A percentile compares a stretch with the other conserved stretches of the same genome.
These are phyloP conservation scores for Epichloe scottii DNA, from an alignment of 2,329 filamentous ascomycete species.

Conservation along the genomic window DNA sequence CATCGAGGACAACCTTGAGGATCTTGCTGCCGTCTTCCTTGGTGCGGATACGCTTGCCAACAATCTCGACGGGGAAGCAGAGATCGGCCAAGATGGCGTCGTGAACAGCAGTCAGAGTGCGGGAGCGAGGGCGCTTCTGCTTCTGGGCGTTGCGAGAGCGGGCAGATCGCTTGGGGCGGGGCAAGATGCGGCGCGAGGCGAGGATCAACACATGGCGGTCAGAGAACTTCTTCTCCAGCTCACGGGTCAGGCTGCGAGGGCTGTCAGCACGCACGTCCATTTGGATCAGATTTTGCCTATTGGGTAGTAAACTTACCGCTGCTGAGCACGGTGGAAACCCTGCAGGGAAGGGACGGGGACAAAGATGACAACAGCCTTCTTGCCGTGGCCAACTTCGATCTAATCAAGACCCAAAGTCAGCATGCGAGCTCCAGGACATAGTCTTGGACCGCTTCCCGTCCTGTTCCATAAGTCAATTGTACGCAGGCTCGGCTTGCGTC, in stretches of 20 bases:
- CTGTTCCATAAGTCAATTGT: conserved; percentile 43
- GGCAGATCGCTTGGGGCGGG: conserved; percentile 95
- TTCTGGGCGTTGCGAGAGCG: conserved; percentile 92
- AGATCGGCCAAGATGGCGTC: conserved; percentile 96
- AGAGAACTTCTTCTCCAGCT: conserved; percentile 99
- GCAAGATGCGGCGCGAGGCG: conserved; percentile 95
- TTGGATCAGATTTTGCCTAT: background rate
- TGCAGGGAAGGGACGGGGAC: conserved; percentile 97
- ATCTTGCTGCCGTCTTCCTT: conserved; percentile 98
- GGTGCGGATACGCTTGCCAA: conserved; percentile 97
- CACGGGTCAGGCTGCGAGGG: conserved; percentile 83
- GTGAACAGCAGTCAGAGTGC: conserved; percentile 97
- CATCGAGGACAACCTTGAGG: conserved; percentile 97
- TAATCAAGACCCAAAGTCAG: conserved; percentile 59
- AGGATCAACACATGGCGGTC: conserved; percentile 99
- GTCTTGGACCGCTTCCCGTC: conserved; percentile 66
- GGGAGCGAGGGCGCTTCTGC: conserved; percentile 96
- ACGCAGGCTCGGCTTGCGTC: conserved; percentile 21
- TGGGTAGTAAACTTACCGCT: conserved; percentile 60
- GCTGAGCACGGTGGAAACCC: conserved; percentile 99
- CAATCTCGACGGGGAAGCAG: conserved; percentile 99
- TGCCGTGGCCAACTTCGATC: conserved; percentile 99
- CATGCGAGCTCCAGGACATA: conserved; percentile 62
- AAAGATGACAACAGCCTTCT: conserved; percentile 99
- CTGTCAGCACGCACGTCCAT: background rate